Percentiles rank a stretch among this genome's conserved stretches.
Evolutionary conservation across 1,284 basidiomycete genomes (phyloP).

Genomic region (Naganishia albida): DNA sequence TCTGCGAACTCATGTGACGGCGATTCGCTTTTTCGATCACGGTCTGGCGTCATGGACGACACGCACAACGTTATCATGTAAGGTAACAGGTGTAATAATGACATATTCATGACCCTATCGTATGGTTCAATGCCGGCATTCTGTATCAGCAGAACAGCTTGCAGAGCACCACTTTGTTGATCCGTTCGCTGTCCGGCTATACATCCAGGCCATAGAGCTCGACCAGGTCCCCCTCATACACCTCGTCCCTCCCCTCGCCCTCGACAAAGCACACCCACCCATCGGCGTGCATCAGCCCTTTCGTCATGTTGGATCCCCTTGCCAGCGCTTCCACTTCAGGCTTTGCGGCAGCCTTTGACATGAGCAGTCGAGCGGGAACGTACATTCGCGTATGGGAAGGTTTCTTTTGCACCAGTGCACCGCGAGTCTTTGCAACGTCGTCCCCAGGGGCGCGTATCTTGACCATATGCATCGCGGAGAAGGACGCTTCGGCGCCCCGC

Average conservation of each 20-base stretch:
- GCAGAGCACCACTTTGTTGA: neutral
- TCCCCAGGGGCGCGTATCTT: neutral
- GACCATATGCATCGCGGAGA: neutral
- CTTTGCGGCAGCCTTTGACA: neutral
- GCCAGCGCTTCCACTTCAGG: constrained; percentile 27
- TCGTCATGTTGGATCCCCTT: constrained; percentile 25
- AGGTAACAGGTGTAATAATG: no score
- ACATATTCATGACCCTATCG: no score
- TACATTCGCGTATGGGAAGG: constrained; percentile 26
- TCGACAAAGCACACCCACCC: constrained; percentile 26
- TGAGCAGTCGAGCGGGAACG: constrained; percentile 10
- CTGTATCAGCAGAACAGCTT: no score
- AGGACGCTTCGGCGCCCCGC: neutral
- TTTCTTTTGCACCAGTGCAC: constrained; percentile 10
- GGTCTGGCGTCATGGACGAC: no score
- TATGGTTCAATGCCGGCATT: no score
- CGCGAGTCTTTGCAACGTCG: neutral
- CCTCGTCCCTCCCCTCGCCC: constrained; percentile 21
- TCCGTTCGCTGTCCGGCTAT: neutral
- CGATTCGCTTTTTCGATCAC: no score
- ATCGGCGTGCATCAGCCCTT: constrained; percentile 18
- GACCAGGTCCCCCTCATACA: constrained; percentile 23
- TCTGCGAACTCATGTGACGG: no score
- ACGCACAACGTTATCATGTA: no score
- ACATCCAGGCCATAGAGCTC: constrained; percentile 13